A percentile compares a stretch with the other conserved stretches of the same genome.
Evolutionary conservation across 2,329 filamentous ascomycete species (phyloP).

Genomic region (Colletotrichum sp.): DNA sequence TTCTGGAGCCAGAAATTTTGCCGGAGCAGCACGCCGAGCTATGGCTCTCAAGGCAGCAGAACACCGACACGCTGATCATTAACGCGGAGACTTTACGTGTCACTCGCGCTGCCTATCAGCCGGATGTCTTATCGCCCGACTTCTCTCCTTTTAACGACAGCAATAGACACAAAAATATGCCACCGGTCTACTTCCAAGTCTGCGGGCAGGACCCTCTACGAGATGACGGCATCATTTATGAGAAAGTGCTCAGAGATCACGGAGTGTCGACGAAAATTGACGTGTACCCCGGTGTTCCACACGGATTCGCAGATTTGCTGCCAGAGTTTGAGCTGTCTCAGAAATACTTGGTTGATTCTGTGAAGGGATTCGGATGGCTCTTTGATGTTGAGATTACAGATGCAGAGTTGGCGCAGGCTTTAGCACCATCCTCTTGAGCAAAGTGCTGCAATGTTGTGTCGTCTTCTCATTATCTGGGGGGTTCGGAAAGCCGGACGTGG

Average conservation of each 20-base stretch:
- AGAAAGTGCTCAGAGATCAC: slow-evolving; percentile 28
- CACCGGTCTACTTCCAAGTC: slow-evolving; percentile 51
- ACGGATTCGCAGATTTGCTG: slow-evolving; percentile 6
- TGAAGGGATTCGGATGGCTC: not conserved
- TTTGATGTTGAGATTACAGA: not conserved
- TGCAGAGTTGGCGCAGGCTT: not conserved
- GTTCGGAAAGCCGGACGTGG: not conserved
- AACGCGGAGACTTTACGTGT: slow-evolving; percentile 26
- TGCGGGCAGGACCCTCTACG: slow-evolving; percentile 52
- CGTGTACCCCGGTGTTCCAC: slow-evolving; percentile 4
- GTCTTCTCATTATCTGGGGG: not conserved
- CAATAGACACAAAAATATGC: slow-evolving; percentile 37
- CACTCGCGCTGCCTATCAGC: slow-evolving; percentile 33
- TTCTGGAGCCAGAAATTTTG: slow-evolving; percentile 5
- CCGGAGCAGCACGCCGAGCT: slow-evolving; percentile 40
- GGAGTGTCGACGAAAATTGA: slow-evolving; percentile 3
- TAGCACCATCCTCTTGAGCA: not conserved
- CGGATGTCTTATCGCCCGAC: slow-evolving; percentile 29
- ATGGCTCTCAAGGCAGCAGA: slow-evolving; percentile 45
- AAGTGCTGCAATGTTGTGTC: not conserved
- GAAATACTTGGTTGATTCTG: not conserved
- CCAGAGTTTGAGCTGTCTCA: not conserved
- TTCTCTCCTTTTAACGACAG: slow-evolving; percentile 35
- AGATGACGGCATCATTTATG: slow-evolving; percentile 53
- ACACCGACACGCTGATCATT: slow-evolving; percentile 39